Evolutionary conservation across 2,329 filamentous ascomycete genomes (phyloP).

Genomic region (Lachnellula arida): DNA sequence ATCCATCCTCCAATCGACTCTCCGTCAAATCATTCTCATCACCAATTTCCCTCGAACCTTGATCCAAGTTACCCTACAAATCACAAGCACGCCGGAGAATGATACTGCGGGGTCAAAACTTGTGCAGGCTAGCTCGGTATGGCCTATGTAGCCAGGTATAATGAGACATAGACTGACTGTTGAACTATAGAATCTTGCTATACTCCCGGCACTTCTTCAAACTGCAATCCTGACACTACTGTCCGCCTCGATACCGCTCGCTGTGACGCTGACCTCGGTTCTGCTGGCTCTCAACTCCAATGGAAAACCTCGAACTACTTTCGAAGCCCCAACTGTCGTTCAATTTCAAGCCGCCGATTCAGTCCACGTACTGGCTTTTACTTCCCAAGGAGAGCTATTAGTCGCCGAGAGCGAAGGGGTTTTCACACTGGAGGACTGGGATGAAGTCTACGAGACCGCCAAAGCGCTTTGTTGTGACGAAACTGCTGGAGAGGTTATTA

Average conservation of each 20-base stretch:
- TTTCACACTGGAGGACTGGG: slow-evolving; percentile 75
- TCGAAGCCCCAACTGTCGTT: slow-evolving; percentile 57
- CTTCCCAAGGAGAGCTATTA: slow-evolving; percentile 66
- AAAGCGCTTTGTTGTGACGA: slow-evolving; percentile 57
- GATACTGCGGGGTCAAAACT: slow-evolving; percentile 58
- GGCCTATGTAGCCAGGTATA: slow-evolving; percentile 9
- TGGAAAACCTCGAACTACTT: slow-evolving; percentile 38
- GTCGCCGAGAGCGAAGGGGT: slow-evolving; percentile 76
- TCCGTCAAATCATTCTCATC: slow-evolving; percentile 70
- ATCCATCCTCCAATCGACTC: slow-evolving; percentile 63
- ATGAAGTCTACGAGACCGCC: slow-evolving; percentile 61
- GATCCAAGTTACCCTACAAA: slow-evolving; percentile 78
- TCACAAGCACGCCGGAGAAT: slow-evolving; percentile 64
- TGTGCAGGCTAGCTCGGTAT: slow-evolving; percentile 55
- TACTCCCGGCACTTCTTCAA: slow-evolving; percentile 80
- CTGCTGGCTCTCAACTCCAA: slow-evolving; percentile 54
- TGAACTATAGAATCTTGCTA: slow-evolving; percentile 59
- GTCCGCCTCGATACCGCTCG: slow-evolving; percentile 76
- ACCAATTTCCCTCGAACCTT: slow-evolving; percentile 71
- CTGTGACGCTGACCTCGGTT: slow-evolving; percentile 63
- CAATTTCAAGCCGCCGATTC: slow-evolving; percentile 62
- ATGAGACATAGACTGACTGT: slow-evolving; percentile 9
- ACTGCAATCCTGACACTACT: slow-evolving; percentile 73
- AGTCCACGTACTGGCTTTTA: slow-evolving; percentile 79
- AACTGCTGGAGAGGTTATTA: slow-evolving; percentile 18